Evolutionary conservation across 495 filamentous ascomycete genomes (phyloP), one percentile per base, ranked within the genome.

Genomic region (Hypoxylon perforatum): DNA sequence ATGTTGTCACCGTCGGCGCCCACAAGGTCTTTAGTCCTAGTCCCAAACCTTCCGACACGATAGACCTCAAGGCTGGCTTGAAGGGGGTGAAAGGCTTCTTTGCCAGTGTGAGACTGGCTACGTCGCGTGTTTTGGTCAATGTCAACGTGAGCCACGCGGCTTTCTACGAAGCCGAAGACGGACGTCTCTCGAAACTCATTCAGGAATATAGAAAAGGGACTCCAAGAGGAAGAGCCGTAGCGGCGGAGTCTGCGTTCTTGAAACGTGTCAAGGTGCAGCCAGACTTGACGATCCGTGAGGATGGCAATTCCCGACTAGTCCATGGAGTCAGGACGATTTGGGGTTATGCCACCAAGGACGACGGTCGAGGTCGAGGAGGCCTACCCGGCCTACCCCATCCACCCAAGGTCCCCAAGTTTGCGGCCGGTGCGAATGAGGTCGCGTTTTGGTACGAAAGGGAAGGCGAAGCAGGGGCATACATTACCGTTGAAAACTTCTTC

Each of bases 81-180:
- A 75, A 78, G 14, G 85, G 81, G 0, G 65, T 85, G 1, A 76
- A 86, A 45, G 86, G 87, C 0, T 88, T 79, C 66, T 87, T 85
- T 67, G 70, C 82, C 15, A 88, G 85, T 73, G 82, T 85, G n/a
- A 82, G 86, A 36, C 76, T 80, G 3, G 84, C 85, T 2, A 87
- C 86, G 7, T 77, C 80, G n/a, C 80, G 86, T 8, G 53, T 86
- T 4, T 71, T 87, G 5, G 73, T 87, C 8, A 88, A 88, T 48
- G 82, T 88, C 14, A 75, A 79, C 35, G 65, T 76, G 6, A 71
- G 62, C 30, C 72, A 77, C 35, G 73, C 52, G 5, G 67, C 64
- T 11, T 77, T 77, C 46, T 65, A 73, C 21, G 3, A 28, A 28
- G 25, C 25, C 22, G 67, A 11, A 57, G 73, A 46, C 35, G 61